Evolutionary conservation across 2,329 filamentous ascomycete genomes (phyloP).

Genomic region (Xylaria sp.): DNA sequence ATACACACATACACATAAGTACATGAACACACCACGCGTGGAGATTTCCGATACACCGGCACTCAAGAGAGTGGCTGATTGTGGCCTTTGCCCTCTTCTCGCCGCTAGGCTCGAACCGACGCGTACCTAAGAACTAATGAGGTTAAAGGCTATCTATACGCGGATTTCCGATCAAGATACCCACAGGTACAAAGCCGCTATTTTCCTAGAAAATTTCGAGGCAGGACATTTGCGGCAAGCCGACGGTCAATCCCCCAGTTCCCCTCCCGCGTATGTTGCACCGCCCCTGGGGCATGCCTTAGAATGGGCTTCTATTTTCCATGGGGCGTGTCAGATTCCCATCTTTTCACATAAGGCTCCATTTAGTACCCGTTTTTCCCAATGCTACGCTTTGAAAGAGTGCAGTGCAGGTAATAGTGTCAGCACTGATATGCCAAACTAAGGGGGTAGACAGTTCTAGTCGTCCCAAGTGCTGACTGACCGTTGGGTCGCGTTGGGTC

Average conservation of each 20-base stretch:
- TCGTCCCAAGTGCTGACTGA: neutral
- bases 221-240: too few species aligned
- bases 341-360: slow-evolving; percentile 3
- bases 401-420: neutral
- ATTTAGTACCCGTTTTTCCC: slow-evolving; percentile 2
- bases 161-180: too few species aligned
- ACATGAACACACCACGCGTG: too few species aligned
- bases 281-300: slow-evolving; percentile 19
- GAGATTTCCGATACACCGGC: slow-evolving; percentile 5
- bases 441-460: neutral
- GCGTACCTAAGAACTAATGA: too few species aligned
- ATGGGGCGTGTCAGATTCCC: slow-evolving; percentile 22
- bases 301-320: slow-evolving; percentile 18
- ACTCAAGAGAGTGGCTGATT: neutral
- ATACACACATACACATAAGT: neutral
- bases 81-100: neutral
- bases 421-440: neutral
- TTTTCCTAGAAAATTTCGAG: too few species aligned
- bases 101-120: neutral
- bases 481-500: too few species aligned
- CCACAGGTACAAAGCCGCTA: too few species aligned
- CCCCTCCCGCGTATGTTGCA: neutral
- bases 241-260: neutral
- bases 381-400: neutral
- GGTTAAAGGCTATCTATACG: too few species aligned